phyloP scores from a whole-genome alignment of 345 rosid genomes.

The Lepidium sativum region DNA sequence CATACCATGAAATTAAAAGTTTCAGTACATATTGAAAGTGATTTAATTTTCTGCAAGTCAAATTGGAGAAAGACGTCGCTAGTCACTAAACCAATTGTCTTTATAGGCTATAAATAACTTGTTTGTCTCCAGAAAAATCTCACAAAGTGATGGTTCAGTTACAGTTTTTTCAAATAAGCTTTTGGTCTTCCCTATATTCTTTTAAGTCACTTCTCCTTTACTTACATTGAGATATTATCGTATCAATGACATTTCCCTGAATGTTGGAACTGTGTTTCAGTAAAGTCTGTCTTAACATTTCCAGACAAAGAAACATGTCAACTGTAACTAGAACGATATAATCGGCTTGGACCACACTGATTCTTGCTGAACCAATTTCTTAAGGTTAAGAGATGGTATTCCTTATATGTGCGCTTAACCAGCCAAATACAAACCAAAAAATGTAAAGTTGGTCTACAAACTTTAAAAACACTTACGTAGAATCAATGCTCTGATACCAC shows the following conservation, averaged over 20 bases:
- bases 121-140: not conserved
- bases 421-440: no score
- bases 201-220: not conserved
- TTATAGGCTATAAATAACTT: constrained; percentile 10
- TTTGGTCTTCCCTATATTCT: not conserved
- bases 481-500: no score
- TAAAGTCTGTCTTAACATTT: not conserved
- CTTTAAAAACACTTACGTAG: no score
- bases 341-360: not conserved
- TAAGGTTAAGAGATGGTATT: not conserved
- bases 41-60: not conserved
- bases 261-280: not conserved
- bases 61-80: not conserved
- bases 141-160: not conserved
- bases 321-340: not conserved
- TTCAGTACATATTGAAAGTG: not conserved
- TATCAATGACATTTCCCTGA: not conserved
- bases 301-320: not conserved
- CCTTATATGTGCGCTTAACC: not conserved
- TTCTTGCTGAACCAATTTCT: not conserved
- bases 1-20: not conserved
- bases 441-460: no score
- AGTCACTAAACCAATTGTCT: not conserved
- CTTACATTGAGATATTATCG: not conserved
- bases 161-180: not conserved